A percentile compares a stretch with the other conserved stretches of the same genome.
phyloP scores from a whole-genome alignment of 1,284 basidiomycete species.

The Marasmius oreades region DNA sequence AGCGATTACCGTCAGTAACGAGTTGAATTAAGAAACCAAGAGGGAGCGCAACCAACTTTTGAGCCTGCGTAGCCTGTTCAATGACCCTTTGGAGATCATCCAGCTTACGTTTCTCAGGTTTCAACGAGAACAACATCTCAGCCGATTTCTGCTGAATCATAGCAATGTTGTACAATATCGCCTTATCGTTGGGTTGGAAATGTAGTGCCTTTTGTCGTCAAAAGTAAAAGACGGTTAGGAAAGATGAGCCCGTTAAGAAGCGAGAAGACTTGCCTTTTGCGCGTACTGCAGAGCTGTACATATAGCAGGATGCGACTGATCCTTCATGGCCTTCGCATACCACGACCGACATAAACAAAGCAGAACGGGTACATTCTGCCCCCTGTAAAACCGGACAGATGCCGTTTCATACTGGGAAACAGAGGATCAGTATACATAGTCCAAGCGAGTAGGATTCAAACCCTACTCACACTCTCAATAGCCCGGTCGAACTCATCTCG shows the following conservation, averaged over 20 bases:
- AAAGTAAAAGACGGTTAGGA: too few relatives aligned
- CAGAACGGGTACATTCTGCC: slow-evolving; percentile 69
- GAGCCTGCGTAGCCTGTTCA: slow-evolving; percentile 82
- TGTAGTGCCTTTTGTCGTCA: slow-evolving; percentile 63
- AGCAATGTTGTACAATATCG: slow-evolving; percentile 89
- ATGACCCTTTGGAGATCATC: slow-evolving; percentile 78
- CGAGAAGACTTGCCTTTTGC: slow-evolving; percentile 50
- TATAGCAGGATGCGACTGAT: slow-evolving; percentile 79
- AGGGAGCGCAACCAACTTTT: slow-evolving; percentile 57
- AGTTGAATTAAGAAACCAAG: not conserved
- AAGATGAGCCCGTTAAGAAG: slow-evolving; percentile 1
- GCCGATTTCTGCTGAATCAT: slow-evolving; percentile 96
- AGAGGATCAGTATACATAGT: not conserved
- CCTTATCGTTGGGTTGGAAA: slow-evolving; percentile 82
- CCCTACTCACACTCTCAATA: slow-evolving; percentile 83
- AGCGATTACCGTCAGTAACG: not conserved
- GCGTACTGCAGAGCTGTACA: slow-evolving; percentile 76
- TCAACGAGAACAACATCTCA: slow-evolving; percentile 78
- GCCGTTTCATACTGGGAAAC: slow-evolving; percentile 81
- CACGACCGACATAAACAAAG: slow-evolving; percentile 86
- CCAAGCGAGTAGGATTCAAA: slow-evolving; percentile 3
- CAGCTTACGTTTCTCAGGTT: slow-evolving; percentile 72
- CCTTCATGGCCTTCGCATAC: slow-evolving; percentile 89
- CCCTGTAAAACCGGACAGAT: slow-evolving; percentile 66
- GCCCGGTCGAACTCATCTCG: slow-evolving; percentile 92